Conservation (phyloP, 2,329 filamentous ascomycete genomes). For the Neofusicoccum ribis region DNA sequence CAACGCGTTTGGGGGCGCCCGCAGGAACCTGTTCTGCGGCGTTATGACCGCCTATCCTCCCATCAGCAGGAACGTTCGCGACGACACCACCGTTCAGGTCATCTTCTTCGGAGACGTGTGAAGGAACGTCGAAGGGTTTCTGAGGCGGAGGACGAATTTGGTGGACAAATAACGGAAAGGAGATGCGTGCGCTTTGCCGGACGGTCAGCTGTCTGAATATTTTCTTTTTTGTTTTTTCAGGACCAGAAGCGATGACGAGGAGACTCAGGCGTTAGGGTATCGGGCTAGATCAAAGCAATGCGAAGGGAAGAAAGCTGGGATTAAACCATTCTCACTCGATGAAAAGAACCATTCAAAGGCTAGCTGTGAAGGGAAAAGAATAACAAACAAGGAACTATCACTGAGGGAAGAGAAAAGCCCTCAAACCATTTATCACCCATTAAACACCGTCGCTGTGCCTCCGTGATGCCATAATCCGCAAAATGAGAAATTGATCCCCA, state of each 20-base stretch:
- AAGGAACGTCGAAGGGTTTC: not conserved
- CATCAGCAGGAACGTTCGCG: slow-evolving; percentile 42
- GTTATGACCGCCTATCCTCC: slow-evolving; percentile 38
- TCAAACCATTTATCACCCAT: not conserved
- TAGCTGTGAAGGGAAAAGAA: not conserved
- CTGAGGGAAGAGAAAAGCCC: not conserved
- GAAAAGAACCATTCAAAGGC: not conserved
- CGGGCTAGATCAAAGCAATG: no score
- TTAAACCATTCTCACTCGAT: not conserved
- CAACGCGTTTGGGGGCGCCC: slow-evolving; percentile 55
- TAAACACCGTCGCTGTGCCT: slow-evolving; percentile 1
- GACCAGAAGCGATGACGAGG: no score
- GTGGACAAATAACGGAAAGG: not conserved
- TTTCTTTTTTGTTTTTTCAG: no score
- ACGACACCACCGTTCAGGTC: slow-evolving; percentile 56
- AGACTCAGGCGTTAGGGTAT: no score
- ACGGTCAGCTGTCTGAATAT: not conserved
- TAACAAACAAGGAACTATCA: not conserved
- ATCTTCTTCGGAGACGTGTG: slow-evolving; percentile 51
- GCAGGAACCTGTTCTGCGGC: slow-evolving; percentile 41
- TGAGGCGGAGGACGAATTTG: not conserved
- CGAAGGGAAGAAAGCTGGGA: no score
- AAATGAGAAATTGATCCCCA: no score
- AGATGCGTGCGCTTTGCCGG: no score
- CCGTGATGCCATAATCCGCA: not conserved